Evolutionary conservation across 768 basidiomycete species (phyloP).

Genomic region (Suillus occidentalis): DNA sequence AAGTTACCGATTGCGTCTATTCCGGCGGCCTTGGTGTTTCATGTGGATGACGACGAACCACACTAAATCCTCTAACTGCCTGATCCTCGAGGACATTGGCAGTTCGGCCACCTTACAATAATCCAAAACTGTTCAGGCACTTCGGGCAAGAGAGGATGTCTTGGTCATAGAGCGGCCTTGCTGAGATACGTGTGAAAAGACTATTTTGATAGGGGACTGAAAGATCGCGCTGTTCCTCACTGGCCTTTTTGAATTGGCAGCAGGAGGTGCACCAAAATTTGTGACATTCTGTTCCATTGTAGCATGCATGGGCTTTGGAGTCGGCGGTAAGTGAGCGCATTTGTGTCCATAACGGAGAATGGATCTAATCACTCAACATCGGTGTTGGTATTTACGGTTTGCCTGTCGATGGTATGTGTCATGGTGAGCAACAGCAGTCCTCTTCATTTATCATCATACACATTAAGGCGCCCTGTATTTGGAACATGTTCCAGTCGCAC

Average conservation of each 20-base stretch:
- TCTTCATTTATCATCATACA: constrained; percentile 20
- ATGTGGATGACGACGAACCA: too few species aligned
- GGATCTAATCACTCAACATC: constrained; percentile 15
- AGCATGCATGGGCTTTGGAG: constrained; percentile 48
- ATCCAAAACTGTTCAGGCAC: background rate
- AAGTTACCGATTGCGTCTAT: too few species aligned
- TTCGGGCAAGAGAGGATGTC: background rate
- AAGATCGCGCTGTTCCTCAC: constrained; percentile 37
- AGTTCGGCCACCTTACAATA: too few species aligned
- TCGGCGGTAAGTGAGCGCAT: constrained; percentile 49
- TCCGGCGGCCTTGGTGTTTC: too few species aligned
- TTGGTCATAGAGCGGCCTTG: background rate
- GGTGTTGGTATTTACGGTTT: constrained; percentile 27
- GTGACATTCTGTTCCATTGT: constrained; percentile 44
- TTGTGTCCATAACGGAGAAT: constrained; percentile 1
- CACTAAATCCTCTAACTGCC: too few species aligned
- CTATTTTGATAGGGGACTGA: background rate
- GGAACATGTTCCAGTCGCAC: constrained; percentile 46
- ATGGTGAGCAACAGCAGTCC: background rate
- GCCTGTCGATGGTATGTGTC: constrained; percentile 44
- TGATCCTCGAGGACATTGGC: background rate
- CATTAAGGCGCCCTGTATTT: constrained; percentile 43
- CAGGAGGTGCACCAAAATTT: constrained; percentile 48
- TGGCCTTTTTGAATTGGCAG: constrained; percentile 51
- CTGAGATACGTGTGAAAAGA: background rate